phyloP scores from a whole-genome alignment of 768 basidiomycete genomes.

The Lactarius hatsudake region DNA sequence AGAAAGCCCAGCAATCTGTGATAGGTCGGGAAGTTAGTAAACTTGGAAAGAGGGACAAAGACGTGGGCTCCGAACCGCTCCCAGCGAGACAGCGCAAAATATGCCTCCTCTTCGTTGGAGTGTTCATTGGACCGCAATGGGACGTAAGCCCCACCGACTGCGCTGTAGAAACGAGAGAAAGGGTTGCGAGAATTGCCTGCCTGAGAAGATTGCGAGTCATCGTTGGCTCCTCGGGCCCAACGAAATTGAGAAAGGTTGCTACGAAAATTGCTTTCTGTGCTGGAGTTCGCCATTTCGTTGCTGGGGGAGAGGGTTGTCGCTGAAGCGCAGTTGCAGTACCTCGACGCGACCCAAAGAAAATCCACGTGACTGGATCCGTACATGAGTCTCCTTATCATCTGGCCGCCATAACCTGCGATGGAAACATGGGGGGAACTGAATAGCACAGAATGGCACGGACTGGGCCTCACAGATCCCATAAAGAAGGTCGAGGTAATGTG shows the following conservation, averaged over 20 bases:
- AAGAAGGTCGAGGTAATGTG: conserved; percentile 80
- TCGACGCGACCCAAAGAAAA: not conserved
- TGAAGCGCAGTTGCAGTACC: not conserved
- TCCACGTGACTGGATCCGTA: not conserved
- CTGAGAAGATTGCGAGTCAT: conserved; percentile 57
- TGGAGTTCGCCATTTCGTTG: conserved; percentile 17
- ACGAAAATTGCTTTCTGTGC: conserved; percentile 64
- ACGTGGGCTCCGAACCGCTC: conserved; percentile 57
- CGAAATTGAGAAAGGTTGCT: conserved; percentile 79
- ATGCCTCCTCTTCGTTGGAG: conserved; percentile 94
- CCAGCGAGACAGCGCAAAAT: conserved; percentile 90
- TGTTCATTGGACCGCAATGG: conserved; percentile 79
- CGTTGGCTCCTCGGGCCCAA: conserved; percentile 71
- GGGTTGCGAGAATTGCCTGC: conserved; percentile 45
- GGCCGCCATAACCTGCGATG: not conserved
- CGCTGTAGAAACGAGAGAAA: conserved; percentile 84
- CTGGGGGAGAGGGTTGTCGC: not conserved
- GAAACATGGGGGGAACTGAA: conserved; percentile 59
- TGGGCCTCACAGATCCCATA: conserved; percentile 84
- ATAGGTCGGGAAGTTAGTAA: not conserved
- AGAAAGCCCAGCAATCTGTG: conserved; percentile 85
- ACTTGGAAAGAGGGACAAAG: conserved; percentile 3
- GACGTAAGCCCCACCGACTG: conserved; percentile 83
- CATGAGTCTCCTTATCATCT: not conserved
- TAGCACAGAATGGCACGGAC: conserved; percentile 64